Conservation (phyloP, 768 basidiomycete species). For the Hemileccinum impolitum region DNA sequence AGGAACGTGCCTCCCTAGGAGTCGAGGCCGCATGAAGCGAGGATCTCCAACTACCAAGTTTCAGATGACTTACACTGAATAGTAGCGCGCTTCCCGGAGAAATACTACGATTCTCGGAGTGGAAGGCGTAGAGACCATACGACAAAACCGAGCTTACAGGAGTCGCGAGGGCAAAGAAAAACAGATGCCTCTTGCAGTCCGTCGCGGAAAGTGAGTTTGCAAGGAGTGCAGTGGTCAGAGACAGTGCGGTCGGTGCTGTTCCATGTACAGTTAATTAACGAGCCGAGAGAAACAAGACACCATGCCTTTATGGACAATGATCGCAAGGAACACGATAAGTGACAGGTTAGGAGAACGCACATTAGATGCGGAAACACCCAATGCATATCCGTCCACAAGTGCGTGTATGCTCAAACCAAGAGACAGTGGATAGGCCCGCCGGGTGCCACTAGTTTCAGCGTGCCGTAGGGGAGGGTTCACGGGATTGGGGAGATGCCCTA, state of each 20-base stretch:
- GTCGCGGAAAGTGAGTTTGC: slow-evolving; percentile 63
- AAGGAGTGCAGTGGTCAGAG: slow-evolving; percentile 82
- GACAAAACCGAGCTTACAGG: slow-evolving; percentile 80
- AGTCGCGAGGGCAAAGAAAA: slow-evolving; percentile 79
- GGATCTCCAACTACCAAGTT: not conserved
- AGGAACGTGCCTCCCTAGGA: slow-evolving; percentile 87
- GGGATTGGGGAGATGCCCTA: slow-evolving; percentile 37
- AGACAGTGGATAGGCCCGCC: slow-evolving; percentile 66
- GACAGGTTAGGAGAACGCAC: slow-evolving; percentile 52
- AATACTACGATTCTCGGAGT: slow-evolving; percentile 36
- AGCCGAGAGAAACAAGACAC: not conserved
- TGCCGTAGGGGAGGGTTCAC: slow-evolving; percentile 12
- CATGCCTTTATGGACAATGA: slow-evolving; percentile 86
- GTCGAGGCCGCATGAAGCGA: slow-evolving; percentile 1
- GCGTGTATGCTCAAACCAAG: slow-evolving; percentile 86
- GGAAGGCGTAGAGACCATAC: slow-evolving; percentile 58
- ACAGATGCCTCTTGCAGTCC: slow-evolving; percentile 71
- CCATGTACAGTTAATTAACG: slow-evolving; percentile 8
- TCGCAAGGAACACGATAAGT: slow-evolving; percentile 83
- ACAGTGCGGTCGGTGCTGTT: slow-evolving; percentile 86
- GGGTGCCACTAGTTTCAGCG: slow-evolving; percentile 24
- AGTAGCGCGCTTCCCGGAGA: slow-evolving; percentile 79
- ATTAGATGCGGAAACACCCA: slow-evolving; percentile 71
- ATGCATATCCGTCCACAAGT: slow-evolving; percentile 86
- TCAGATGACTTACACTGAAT: slow-evolving; percentile 62